Base-by-base conservation (phyloP, 495 filamentous ascomycete genomes). In the Penicillium bovifimosum region DNA sequence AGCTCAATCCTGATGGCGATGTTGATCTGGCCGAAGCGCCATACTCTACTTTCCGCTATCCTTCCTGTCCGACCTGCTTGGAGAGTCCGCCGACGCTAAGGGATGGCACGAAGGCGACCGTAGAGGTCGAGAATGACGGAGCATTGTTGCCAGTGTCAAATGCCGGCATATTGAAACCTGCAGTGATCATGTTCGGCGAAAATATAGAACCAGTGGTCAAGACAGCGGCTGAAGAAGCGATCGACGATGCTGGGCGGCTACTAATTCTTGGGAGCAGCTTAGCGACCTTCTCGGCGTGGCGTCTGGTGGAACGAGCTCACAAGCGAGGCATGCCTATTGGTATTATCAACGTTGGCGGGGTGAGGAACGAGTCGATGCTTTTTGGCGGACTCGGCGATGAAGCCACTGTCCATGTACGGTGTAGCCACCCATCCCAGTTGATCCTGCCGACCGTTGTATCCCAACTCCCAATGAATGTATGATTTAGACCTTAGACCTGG, bases 101-200 rank as follows among this genome's bases (percentile, higher is more conserved):
- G n/a, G 82, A 87, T 60, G 86, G 84, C 1, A 75, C 63, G 1
- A 67, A 53, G 41, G 79, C 71, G 0, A 70, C 55, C 32, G 87
- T 96, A 0, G 76, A 87, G 47, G 80, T 90, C 6, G 92, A 96
- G 55, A 49, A 55, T 0, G 91, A 96, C 53, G 92, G 93, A 0
- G 92, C 91, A 3, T 95, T 84, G 87, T 68, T 73, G 45, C 58
- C 78, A 1, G 67, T 70, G 0, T 91, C 86, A 39, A 90, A 72
- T 11, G 87, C 82, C 2, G 91, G 90, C 1, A 80, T 98, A 13
- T 60, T 98, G 36, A 97, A 98, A 64, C 93, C 93, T 4, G 84
- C 85, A 1, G 92, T 98, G 0, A 82, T 86, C 45, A 95, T 98
- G 89, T 98, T 98, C 66, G 93, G 93, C 3, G 93, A 98, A 68